Conservation (phyloP, 2,329 filamentous ascomycete species). For the Fragosphaeria purpurea region DNA sequence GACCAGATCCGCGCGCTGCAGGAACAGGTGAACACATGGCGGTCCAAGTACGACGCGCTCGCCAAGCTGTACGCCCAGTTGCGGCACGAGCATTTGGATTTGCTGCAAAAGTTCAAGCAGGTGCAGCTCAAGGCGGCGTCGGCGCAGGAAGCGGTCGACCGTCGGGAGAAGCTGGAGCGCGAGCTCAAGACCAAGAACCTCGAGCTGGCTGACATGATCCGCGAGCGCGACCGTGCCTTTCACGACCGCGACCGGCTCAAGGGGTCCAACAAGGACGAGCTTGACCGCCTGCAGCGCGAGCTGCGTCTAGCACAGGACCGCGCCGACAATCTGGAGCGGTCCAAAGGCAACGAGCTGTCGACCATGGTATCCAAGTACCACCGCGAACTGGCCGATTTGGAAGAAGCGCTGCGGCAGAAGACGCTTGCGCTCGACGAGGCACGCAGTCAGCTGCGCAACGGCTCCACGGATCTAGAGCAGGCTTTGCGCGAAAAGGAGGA, state of each 20-base stretch:
- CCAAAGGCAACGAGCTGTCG: slow-evolving; percentile 91
- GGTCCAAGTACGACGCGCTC: slow-evolving; percentile 90
- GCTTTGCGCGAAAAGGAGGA: slow-evolving; percentile 90
- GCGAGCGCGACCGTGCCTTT: slow-evolving; percentile 84
- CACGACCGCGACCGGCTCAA: slow-evolving; percentile 85
- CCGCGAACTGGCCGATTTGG: slow-evolving; percentile 90
- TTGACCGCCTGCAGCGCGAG: slow-evolving; percentile 91
- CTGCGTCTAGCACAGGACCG: slow-evolving; percentile 84
- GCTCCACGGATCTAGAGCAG: slow-evolving; percentile 75
- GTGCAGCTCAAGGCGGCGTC: slow-evolving; percentile 95
- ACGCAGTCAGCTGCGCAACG: slow-evolving; percentile 66
- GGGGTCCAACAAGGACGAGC: slow-evolving; percentile 81
- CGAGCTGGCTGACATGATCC: slow-evolving; percentile 97
- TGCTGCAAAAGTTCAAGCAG: slow-evolving; percentile 91
- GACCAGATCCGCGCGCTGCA: slow-evolving; percentile 89
- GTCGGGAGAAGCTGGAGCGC: slow-evolving; percentile 85
- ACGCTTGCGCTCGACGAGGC: slow-evolving; percentile 77
- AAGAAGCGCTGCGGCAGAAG: slow-evolving; percentile 85
- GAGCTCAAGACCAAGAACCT: slow-evolving; percentile 99
- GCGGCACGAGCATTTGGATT: slow-evolving; percentile 85
- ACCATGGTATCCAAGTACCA: slow-evolving; percentile 94
- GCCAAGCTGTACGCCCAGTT: slow-evolving; percentile 97
- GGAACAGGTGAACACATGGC: slow-evolving; percentile 96
- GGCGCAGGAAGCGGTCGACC: slow-evolving; percentile 92
- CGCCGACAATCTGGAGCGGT: slow-evolving; percentile 82